Evolutionary conservation across 768 basidiomycete species (phyloP).

Genomic region (Hydnomerulius pinastri): DNA sequence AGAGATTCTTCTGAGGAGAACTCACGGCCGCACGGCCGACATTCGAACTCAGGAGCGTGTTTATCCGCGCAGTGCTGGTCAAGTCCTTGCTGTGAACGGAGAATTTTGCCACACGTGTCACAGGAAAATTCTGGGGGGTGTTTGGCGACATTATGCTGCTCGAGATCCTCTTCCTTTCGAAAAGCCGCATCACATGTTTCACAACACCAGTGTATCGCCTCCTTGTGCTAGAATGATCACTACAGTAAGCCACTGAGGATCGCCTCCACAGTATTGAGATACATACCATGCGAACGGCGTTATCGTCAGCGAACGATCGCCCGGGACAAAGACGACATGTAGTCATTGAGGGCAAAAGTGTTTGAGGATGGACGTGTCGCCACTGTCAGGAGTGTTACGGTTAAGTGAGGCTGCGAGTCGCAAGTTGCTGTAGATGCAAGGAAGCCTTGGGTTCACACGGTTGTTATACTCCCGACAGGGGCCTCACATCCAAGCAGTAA

Average conservation of each 20-base stretch:
- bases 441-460: background rate
- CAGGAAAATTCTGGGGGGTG: slow-evolving; percentile 7
- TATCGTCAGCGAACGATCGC: slow-evolving; percentile 15
- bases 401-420: too few species aligned
- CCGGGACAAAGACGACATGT: slow-evolving; percentile 17
- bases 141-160: slow-evolving; percentile 10
- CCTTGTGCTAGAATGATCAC: slow-evolving; percentile 12
- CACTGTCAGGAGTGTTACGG: too few species aligned
- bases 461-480: too few species aligned
- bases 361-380: background rate
- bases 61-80: background rate
- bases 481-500: too few species aligned
- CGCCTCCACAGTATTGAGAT: background rate
- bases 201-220: background rate
- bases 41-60: background rate
- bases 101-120: slow-evolving; percentile 2
- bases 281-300: slow-evolving; percentile 17
- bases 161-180: background rate
- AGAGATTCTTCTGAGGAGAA: slow-evolving; percentile 12
- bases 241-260: background rate
- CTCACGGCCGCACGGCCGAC: background rate
- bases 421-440: background rate
- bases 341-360: slow-evolving; percentile 14
- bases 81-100: slow-evolving; percentile 3
- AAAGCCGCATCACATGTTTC: slow-evolving; percentile 3